Percentiles rank a stretch among this genome's conserved stretches.
phyloP scores from a whole-genome alignment of 2,329 filamentous ascomycete species.

The Aspergillus novoparasiticus region DNA sequence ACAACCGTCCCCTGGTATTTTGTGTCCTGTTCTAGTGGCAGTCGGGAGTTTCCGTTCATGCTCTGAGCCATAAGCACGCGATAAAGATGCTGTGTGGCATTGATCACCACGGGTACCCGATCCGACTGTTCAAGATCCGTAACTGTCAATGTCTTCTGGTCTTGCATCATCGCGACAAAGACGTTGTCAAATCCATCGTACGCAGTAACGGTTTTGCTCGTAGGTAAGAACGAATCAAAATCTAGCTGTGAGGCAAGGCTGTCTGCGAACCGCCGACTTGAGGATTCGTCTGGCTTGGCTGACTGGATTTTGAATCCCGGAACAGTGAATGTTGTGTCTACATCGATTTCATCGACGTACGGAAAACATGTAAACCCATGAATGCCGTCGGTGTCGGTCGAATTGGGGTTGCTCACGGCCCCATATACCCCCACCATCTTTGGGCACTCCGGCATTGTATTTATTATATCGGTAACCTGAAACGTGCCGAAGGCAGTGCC shows the following conservation, averaged over 20 bases:
- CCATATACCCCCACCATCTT: constrained; percentile 12
- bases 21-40: background rate
- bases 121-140: background rate
- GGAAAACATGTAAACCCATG: constrained; percentile 21
- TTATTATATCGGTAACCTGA: background rate
- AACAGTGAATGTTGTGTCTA: constrained; percentile 17
- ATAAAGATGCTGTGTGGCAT: constrained; percentile 14
- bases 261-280: background rate
- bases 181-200: constrained; percentile 5
- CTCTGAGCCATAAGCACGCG: constrained; percentile 15
- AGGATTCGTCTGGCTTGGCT: background rate
- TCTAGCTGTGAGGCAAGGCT: background rate
- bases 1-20: constrained; percentile 10
- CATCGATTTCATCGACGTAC: constrained; percentile 23
- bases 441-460: background rate
- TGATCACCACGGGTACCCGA: constrained; percentile 7
- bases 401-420: constrained; percentile 8
- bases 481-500: constrained; percentile 6
- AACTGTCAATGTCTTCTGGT: constrained; percentile 1
- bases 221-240: constrained; percentile 6
- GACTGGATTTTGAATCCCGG: constrained; percentile 3
- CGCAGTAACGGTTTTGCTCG: background rate
- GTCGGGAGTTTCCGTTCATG: constrained; percentile 9
- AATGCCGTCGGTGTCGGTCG: constrained; percentile 12
- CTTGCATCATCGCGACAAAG: constrained; percentile 7